Percentiles rank a stretch among this genome's conserved stretches.
Conservation (phyloP, 2,329 filamentous ascomycete species). For the Arthroderma uncinatum region DNA sequence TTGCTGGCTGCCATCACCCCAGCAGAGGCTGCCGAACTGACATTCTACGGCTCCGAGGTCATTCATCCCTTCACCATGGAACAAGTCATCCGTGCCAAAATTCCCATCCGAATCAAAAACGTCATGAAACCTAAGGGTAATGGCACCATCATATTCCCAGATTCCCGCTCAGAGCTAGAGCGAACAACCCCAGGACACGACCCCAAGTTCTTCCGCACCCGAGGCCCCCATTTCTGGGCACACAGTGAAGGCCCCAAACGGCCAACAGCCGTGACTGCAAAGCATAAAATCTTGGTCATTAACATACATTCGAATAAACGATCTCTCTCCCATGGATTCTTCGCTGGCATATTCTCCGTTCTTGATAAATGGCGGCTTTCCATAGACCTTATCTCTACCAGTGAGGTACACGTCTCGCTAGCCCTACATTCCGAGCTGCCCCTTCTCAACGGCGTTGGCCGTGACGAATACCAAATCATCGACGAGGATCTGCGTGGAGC, state of each 20-base stretch:
- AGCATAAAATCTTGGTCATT: slow-evolving; percentile 90
- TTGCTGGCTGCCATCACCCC: slow-evolving; percentile 84
- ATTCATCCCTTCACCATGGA: slow-evolving; percentile 99
- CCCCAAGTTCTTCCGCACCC: slow-evolving; percentile 41
- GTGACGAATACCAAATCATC: slow-evolving; percentile 43
- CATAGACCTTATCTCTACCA: slow-evolving; percentile 92
- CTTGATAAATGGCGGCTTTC: slow-evolving; percentile 77
- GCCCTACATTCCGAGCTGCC: slow-evolving; percentile 72
- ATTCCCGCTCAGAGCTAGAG: slow-evolving; percentile 46
- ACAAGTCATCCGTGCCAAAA: slow-evolving; percentile 59
- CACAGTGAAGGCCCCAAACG: slow-evolving; percentile 54
- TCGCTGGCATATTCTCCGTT: slow-evolving; percentile 85
- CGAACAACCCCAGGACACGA: slow-evolving; percentile 45
- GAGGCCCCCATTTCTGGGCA: slow-evolving; percentile 37
- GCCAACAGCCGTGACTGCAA: slow-evolving; percentile 88
- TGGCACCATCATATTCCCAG: slow-evolving; percentile 62
- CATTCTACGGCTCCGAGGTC: slow-evolving; percentile 88
- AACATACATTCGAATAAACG: slow-evolving; percentile 98
- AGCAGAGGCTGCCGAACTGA: slow-evolving; percentile 88
- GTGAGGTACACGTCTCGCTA: slow-evolving; percentile 95
- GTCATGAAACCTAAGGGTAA: slow-evolving; percentile 54
- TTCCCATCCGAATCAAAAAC: slow-evolving; percentile 59
- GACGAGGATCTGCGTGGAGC: slow-evolving; percentile 54
- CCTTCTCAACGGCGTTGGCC: slow-evolving; percentile 39
- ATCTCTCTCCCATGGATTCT: slow-evolving; percentile 89